Conservation (phyloP, 768 basidiomycete species). For the Mycena alexandri region DNA sequence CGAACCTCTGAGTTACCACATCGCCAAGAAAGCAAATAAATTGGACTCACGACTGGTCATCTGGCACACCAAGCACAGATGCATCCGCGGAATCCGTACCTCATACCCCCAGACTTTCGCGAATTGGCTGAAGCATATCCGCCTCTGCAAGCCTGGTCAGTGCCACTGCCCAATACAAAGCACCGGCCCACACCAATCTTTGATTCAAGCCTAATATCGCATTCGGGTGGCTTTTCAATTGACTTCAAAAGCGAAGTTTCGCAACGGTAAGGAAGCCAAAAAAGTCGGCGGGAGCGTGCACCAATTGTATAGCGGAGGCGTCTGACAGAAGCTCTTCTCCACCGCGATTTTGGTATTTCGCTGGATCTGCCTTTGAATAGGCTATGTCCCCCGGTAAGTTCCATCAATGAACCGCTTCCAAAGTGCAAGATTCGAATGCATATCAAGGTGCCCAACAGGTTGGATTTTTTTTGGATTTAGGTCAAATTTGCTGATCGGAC, state of each 20-base stretch:
- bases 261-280: constrained; percentile 65
- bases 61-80: constrained; percentile 39
- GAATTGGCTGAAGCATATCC: constrained; percentile 69
- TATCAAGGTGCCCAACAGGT: constrained; percentile 81
- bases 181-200: not conserved
- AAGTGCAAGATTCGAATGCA: not conserved
- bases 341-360: constrained; percentile 77
- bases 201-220: constrained; percentile 40
- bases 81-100: constrained; percentile 60
- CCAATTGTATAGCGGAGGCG: constrained; percentile 57
- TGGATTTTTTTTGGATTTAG: not conserved
- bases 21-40: too few species aligned
- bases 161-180: not conserved
- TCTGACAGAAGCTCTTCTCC: constrained; percentile 83
- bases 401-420: too few species aligned
- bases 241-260: constrained; percentile 82
- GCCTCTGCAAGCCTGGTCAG: constrained; percentile 67
- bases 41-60: too few species aligned
- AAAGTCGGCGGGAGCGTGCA: not conserved
- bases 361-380: constrained; percentile 76
- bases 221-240: constrained; percentile 53
- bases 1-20: too few species aligned
- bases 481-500: not conserved
- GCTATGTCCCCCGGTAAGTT: constrained; percentile 85
- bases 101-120: constrained; percentile 65